A percentile compares a stretch with the other conserved stretches of the same genome.
Conservation (phyloP, 257 asterid species). For the Jacaranda copaia region DNA sequence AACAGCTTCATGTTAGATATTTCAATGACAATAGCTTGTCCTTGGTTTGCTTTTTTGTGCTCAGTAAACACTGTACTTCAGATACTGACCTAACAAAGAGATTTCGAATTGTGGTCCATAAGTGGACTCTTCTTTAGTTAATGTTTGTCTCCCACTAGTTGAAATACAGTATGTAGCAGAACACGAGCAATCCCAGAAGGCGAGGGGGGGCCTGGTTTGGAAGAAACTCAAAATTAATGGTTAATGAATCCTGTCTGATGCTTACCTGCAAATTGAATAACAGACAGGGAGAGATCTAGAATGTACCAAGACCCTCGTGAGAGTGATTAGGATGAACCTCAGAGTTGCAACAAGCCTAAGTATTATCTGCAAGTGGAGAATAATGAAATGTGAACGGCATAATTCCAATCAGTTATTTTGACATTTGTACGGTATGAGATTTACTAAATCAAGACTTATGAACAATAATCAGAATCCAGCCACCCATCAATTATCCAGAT, state of each 20-base stretch:
- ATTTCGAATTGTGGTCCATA: slow-evolving; percentile 32
- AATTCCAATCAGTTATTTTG: slow-evolving; percentile 14
- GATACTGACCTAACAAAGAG: slow-evolving; percentile 28
- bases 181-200: background rate
- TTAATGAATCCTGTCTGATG: slow-evolving; percentile 1
- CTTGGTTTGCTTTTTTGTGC: slow-evolving; percentile 29
- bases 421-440: slow-evolving; percentile 12
- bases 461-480: slow-evolving; percentile 16
- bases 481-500: slow-evolving; percentile 9
- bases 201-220: too few relatives aligned
- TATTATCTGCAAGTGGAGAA: slow-evolving; percentile 33
- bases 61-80: slow-evolving; percentile 27
- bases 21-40: slow-evolving; percentile 29
- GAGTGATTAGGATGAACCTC: background rate
- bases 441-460: background rate
- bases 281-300: slow-evolving; percentile 29
- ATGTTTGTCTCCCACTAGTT: slow-evolving; percentile 1
- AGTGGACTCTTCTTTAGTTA: slow-evolving; percentile 30
- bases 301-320: background rate
- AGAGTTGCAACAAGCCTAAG: background rate
- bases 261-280: slow-evolving; percentile 26
- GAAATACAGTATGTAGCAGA: slow-evolving; percentile 2
- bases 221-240: background rate
- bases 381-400: background rate
- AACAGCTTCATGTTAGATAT: slow-evolving; percentile 6